A percentile compares a stretch with the other conserved stretches of the same genome.
These are phyloP conservation scores for Rutstroemia sydowiana DNA, from an alignment of 2,329 filamentous ascomycete species.

Conservation along the genomic window DNA sequence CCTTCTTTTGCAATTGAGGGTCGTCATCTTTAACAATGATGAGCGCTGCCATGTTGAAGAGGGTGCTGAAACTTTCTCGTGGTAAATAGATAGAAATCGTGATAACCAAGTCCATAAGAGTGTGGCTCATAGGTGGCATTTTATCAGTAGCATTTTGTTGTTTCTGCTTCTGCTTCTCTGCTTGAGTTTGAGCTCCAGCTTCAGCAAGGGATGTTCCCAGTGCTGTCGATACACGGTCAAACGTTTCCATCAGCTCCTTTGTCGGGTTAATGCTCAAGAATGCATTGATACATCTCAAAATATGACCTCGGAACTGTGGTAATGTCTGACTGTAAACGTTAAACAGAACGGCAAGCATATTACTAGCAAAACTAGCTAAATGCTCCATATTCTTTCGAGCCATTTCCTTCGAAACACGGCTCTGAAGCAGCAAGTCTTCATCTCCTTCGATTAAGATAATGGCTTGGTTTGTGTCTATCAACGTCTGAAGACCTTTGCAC, in stretches of 20 bases:
- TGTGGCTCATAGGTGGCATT: constrained; percentile 90
- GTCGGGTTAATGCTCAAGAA: constrained; percentile 82
- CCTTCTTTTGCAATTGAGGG: constrained; percentile 95
- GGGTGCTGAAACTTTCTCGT: constrained; percentile 70
- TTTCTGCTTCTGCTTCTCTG: constrained; percentile 55
- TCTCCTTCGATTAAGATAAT: constrained; percentile 63
- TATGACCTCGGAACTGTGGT: constrained; percentile 82
- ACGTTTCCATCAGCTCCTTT: constrained; percentile 77
- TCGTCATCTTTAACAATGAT: constrained; percentile 78
- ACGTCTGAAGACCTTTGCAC: constrained; percentile 74
- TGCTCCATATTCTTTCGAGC: constrained; percentile 78
- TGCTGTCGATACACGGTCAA: constrained; percentile 78
- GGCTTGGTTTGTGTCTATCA: constrained; percentile 87
- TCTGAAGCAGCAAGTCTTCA: constrained; percentile 65
- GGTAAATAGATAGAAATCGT: constrained; percentile 93
- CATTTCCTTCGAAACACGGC: constrained; percentile 65
- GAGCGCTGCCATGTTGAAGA: constrained; percentile 80
- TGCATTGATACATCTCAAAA: constrained; percentile 89
- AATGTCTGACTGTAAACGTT: constrained; percentile 97
- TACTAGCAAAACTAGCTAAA: constrained; percentile 71
- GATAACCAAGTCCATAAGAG: constrained; percentile 92
- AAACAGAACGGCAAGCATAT: constrained; percentile 93
- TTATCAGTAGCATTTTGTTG: constrained; percentile 50
- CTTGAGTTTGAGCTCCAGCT: constrained; percentile 53
- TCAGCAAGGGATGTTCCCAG: constrained; percentile 64